phyloP scores from a whole-genome alignment of 1,284 basidiomycete genomes.

The Rhodotorula sp. region DNA sequence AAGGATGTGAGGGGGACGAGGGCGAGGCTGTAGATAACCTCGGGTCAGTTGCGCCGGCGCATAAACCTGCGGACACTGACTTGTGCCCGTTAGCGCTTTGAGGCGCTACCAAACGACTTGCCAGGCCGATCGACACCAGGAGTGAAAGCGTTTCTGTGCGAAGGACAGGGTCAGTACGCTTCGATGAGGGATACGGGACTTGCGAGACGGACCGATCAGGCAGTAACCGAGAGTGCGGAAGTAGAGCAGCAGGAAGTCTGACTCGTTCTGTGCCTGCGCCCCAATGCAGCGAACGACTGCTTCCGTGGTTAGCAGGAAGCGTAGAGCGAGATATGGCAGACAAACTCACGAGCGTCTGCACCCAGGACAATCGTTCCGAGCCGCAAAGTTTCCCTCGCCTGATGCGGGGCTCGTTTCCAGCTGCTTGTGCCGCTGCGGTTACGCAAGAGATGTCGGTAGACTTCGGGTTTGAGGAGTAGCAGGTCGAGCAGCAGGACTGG shows the following conservation, averaged over 20 bases:
- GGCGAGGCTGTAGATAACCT: not conserved
- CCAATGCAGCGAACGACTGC: constrained; percentile 30
- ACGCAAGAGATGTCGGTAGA: constrained; percentile 31
- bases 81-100: not conserved
- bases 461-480: constrained; percentile 24
- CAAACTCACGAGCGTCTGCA: constrained; percentile 19
- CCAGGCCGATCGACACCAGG: constrained; percentile 5
- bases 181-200: not conserved
- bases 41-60: not conserved
- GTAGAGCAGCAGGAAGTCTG: constrained; percentile 4
- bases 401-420: not conserved
- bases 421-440: constrained; percentile 12
- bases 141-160: constrained; percentile 17
- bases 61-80: not conserved
- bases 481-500: constrained; percentile 29
- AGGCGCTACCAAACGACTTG: not conserved
- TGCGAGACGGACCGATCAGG: constrained; percentile 9
- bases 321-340: not conserved
- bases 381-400: not conserved
- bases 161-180: not conserved
- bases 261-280: not conserved
- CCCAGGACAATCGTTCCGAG: constrained; percentile 16
- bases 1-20: constrained; percentile 29
- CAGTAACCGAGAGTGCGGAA: constrained; percentile 12
- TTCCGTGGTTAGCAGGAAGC: not conserved